A percentile compares a stretch with the other conserved stretches of the same genome.
Evolutionary conservation across 2,329 filamentous ascomycete genomes (phyloP).

Genomic region (Lachnellula subtilissima): DNA sequence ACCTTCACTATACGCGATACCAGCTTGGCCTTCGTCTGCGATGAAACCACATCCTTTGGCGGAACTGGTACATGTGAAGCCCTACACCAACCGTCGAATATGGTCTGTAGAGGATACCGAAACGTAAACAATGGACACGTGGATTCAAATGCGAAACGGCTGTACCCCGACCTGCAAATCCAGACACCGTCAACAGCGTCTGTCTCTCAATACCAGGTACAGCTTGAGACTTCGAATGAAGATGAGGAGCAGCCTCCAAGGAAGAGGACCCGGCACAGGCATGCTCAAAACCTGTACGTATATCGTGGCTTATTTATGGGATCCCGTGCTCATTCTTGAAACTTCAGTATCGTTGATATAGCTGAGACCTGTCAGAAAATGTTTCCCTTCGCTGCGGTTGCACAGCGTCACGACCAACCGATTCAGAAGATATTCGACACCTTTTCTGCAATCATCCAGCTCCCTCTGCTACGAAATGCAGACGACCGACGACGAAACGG

Average conservation of each 20-base stretch:
- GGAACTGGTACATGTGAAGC: not conserved
- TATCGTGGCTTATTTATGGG: not conserved
- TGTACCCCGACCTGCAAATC: not conserved
- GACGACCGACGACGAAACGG: slow-evolving; percentile 41
- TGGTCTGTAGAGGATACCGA: not conserved
- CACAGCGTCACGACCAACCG: slow-evolving; percentile 39
- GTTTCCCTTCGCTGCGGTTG: slow-evolving; percentile 44
- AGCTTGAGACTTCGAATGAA: not conserved
- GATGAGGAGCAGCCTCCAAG: not conserved
- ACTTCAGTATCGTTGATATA: slow-evolving; percentile 43
- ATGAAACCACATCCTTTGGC: not conserved
- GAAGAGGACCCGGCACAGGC: slow-evolving; percentile 5
- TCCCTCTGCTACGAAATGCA: slow-evolving; percentile 43
- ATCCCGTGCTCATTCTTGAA: slow-evolving; percentile 14
- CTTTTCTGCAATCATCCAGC: slow-evolving; percentile 44
- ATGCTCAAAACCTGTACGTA: slow-evolving; percentile 26
- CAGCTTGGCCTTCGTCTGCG: slow-evolving; percentile 14
- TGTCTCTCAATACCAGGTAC: not conserved
- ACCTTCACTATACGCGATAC: slow-evolving; percentile 27
- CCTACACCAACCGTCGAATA: not conserved
- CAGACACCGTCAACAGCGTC: not conserved
- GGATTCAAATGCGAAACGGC: not conserved
- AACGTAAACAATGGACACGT: not conserved
- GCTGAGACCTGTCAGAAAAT: slow-evolving; percentile 43
- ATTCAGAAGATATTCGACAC: slow-evolving; percentile 43